Evolutionary conservation across 805 yeast genomes (phyloP).

Genomic region (Kuraishia borneana): DNA sequence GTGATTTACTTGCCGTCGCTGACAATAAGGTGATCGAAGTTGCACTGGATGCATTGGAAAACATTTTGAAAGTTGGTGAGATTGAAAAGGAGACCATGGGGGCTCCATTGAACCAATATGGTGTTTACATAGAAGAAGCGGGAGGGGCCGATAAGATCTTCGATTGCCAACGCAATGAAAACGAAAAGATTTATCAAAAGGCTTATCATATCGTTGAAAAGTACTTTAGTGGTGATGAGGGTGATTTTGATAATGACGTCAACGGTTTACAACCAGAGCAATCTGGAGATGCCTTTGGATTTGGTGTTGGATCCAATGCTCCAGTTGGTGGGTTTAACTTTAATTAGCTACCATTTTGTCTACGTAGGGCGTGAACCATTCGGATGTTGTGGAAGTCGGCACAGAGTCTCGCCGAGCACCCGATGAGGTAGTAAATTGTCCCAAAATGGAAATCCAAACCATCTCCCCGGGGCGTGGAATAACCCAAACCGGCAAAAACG

Average conservation of each 20-base stretch:
- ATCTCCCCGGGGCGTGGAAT: too few species aligned
- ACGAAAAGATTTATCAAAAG: conserved; percentile 85
- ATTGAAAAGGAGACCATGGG: conserved; percentile 73
- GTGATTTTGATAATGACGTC: conserved; percentile 38
- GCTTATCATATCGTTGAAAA: conserved; percentile 85
- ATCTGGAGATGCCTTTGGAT: conserved; percentile 78
- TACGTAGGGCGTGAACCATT: too few species aligned
- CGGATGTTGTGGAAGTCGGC: too few species aligned
- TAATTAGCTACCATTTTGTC: too few species aligned
- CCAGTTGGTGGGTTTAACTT: conserved; percentile 43
- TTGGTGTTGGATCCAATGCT: conserved; percentile 61
- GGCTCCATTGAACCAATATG: conserved; percentile 67
- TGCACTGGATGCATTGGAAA: conserved; percentile 89
- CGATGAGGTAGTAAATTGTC: too few species aligned
- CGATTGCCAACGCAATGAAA: conserved; percentile 84
- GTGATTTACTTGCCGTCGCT: conserved; percentile 81
- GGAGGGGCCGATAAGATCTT: conserved; percentile 97
- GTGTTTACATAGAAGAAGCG: conserved; percentile 90
- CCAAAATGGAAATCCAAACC: too few species aligned
- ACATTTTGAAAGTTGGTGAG: conserved; percentile 91
- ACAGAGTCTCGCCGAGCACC: too few species aligned
- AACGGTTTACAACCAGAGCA: conserved; percentile 70
- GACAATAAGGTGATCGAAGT: conserved; percentile 91
- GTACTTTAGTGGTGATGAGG: conserved; percentile 83
- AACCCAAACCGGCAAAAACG: too few species aligned